Evolutionary conservation across 2,329 filamentous ascomycete genomes (phyloP), one percentile per base, ranked within the genome.

Genomic region (Scleromitrula shiraiana): DNA sequence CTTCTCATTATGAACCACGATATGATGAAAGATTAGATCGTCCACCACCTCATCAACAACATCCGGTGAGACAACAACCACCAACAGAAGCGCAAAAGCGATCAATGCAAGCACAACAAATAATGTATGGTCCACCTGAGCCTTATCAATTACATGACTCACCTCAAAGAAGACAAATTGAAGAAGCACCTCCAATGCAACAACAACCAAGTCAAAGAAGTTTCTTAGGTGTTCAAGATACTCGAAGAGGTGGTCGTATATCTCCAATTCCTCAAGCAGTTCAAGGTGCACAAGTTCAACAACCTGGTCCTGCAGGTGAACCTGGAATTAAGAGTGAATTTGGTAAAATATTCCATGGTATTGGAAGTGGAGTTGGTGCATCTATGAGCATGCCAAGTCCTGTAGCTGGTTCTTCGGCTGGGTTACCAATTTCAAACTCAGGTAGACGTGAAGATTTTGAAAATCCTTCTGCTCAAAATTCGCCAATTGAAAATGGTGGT

Each of bases 291-390:
- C 90, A 95, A 64, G 80, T 83, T 14, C 85, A 89, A 58, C 78
- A 85, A 32, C 77, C 85, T 45, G 87, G 85, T 3, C 87, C 88
- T 5, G 80, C 82, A 12, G 85, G 83, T 14, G 89, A 95, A 64
- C 85, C 88, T 9, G 85, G 85, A 36, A 95, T 96, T 62, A 95
- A 96, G 72, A 94, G 83, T 63, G 91, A 96, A 64, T 90, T 96
- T 64, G 90, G 90, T 23, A 83, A 88, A 53, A 95, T 96, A 75
- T 96, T 95, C 67, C 88, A 88, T 15, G 91, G 91, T n/a, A 88
- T 97, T 56, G 90, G 82, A 14, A 82, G 79, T 64, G 82, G 82
- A 29, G 72, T 83, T 15, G 78, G 78, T 24, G 74, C 73, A 53
- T 68, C 69, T 23, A 73, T 72, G 17, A 69, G 68, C 36, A 67